Evolutionary conservation across 257 asterid species (phyloP), one percentile per base, ranked within the genome.

Genomic region (Ehretia macrophylla): DNA sequence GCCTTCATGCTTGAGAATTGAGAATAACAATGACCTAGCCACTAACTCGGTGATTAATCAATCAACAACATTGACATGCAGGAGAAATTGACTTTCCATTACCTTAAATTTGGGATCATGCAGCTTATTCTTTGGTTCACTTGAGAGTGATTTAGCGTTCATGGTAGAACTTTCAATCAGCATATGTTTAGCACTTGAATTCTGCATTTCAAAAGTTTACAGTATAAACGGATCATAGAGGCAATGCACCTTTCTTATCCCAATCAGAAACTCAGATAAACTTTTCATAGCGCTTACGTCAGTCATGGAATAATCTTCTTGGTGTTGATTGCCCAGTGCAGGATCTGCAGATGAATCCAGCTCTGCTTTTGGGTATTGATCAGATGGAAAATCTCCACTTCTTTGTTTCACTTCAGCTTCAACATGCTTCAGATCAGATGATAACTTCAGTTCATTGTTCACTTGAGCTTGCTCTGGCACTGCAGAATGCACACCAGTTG

Each of bases 241-340:
- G 8, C 12, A 14, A 42, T 10, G 16, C 47, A 10, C 4, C 16
- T 2, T 17, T 42, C 51, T 45, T 20, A 39, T 54, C 27, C 18
- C 56, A 54, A 42, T 42, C 16, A 42, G 47, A 4, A 42, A 42
- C 4, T 4, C 12, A 10, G 16, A 32, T 22, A 59, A 62, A 61
- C 22, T 32, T 42, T 27, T 37, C 55, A 66, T 58, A 63, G 52
- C 47, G 8, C 47, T 48, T 51, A 80, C 90, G 79, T 75, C 77
- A 60, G 68, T 52, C 42, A 50, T 62, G 17, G 65, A 56, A 56
- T 49, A 56, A 56, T 49, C 61, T 55, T 45, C 67, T 56, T 47
- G 68, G 66, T 59, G 57, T 56, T 59, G 77, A 60, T 48, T 49
- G 59, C 67, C 59, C 67, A 62, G 65, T 62, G 66, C 62, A 59